Evolutionary conservation across 441 rosid species (phyloP), one percentile per base, ranked within the genome.

Genomic region (Arabidopsis hybrid): DNA sequence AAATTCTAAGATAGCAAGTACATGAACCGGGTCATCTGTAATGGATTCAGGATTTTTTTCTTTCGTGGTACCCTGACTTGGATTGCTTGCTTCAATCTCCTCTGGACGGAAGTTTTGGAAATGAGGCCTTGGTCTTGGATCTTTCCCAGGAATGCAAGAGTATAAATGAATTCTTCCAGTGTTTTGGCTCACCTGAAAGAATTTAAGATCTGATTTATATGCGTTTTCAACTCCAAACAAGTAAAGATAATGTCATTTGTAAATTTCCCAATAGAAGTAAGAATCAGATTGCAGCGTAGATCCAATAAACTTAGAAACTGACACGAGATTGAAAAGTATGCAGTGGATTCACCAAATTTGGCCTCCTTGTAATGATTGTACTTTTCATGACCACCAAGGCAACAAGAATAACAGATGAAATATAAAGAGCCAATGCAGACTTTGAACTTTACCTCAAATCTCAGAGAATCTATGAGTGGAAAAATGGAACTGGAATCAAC

Each of bases 101-200:
- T 95, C 99, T 4, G 83, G 96, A 34, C 86, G 91, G 57, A 91
- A 91, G 83, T 81, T 95, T 82, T 85, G 86, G 82, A 81, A 93
- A 45, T 86, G 85, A 47, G 99, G 97, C 75, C 78, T 82, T 61
- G 97, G 99, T 79, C 98, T 85, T 74, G 86, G 81, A 73, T 93
- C 95, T 69, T 74, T 75, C 56, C 93, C 97, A 4, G 73, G 85
- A 73, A 74, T 80, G 85, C 99, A 93, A 60, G 88, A 84, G 83
- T 89, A 93, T 69, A 95, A 79, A 77, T 95, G 98, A 76, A 95
- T 85, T 85, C 99, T 88, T 80, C 93, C 96, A 40, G 99, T 90
- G 79, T 93, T 89, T 77, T 82, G 88, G 79, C 98, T 95, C 74
- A 93, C 97, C 99, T 95, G 75, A 65, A 69, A 64, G 60, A 57